Conservation (phyloP, 805 yeast genomes). For the Blastobotrys muscicola region DNA sequence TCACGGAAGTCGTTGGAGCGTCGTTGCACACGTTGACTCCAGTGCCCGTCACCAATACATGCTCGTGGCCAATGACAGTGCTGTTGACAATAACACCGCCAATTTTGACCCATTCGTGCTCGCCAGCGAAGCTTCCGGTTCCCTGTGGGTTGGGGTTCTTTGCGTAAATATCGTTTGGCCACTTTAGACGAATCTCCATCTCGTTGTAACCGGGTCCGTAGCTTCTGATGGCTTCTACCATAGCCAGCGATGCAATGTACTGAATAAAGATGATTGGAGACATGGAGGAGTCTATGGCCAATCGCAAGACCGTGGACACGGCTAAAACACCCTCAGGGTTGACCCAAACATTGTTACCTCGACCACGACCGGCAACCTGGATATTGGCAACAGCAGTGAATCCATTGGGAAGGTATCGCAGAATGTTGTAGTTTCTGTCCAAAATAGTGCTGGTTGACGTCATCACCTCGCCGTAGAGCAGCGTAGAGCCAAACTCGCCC, state of each 20-base stretch:
- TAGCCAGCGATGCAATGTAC: slow-evolving; percentile 73
- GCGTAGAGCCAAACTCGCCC: slow-evolving; percentile 43
- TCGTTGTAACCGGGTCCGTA: slow-evolving; percentile 61
- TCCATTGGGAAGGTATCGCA: slow-evolving; percentile 61
- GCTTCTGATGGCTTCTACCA: slow-evolving; percentile 62
- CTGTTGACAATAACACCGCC: slow-evolving; percentile 83
- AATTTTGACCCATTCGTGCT: slow-evolving; percentile 48
- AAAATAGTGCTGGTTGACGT: slow-evolving; percentile 78
- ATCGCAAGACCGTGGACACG: slow-evolving; percentile 55
- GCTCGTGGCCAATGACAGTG: slow-evolving; percentile 49
- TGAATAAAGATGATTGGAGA: slow-evolving; percentile 70
- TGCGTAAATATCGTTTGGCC: slow-evolving; percentile 94
- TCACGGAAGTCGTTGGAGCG: slow-evolving; percentile 90
- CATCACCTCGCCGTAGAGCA: slow-evolving; percentile 78
- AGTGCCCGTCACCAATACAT: slow-evolving; percentile 68
- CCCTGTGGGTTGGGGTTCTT: slow-evolving; percentile 42
- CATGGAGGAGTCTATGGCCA: slow-evolving; percentile 35
- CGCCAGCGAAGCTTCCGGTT: slow-evolving; percentile 10
- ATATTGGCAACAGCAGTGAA: slow-evolving; percentile 59
- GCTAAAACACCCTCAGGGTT: slow-evolving; percentile 91
- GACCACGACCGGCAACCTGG: slow-evolving; percentile 86
- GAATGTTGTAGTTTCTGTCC: slow-evolving; percentile 56
- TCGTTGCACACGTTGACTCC: slow-evolving; percentile 77
- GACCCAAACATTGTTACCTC: slow-evolving; percentile 93
- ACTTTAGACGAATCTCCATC: slow-evolving; percentile 73